phyloP scores from a whole-genome alignment of 2,329 filamentous ascomycete species.

The Trichoderma atrobrunneum region DNA sequence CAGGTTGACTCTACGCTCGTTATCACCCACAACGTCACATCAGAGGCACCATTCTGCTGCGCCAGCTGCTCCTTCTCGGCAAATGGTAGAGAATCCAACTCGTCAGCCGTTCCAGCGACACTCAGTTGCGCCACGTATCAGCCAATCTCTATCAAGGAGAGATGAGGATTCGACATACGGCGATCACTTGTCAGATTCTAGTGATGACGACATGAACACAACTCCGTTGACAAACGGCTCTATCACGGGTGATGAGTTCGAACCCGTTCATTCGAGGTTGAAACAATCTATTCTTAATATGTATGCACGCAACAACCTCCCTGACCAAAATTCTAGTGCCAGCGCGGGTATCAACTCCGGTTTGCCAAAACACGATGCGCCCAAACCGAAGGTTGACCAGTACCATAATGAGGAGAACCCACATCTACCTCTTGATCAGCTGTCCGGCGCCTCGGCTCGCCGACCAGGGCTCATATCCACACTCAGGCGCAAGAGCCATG shows the following conservation, averaged over 20 bases:
- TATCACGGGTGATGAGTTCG: slow-evolving; percentile 25
- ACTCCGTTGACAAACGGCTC: slow-evolving; percentile 14
- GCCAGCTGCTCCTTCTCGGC: slow-evolving; percentile 32
- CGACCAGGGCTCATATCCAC: slow-evolving; percentile 56
- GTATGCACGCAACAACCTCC: slow-evolving; percentile 31
- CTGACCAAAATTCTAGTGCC: slow-evolving; percentile 36
- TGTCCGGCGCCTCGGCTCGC: slow-evolving; percentile 31
- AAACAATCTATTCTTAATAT: slow-evolving; percentile 21
- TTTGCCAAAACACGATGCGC: background rate
- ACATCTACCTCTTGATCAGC: slow-evolving; percentile 45
- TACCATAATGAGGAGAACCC: slow-evolving; percentile 41
- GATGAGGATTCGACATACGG: slow-evolving; percentile 53
- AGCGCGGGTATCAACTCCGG: background rate
- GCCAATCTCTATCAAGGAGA: slow-evolving; percentile 39
- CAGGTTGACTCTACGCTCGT: slow-evolving; percentile 67
- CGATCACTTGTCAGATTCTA: slow-evolving; percentile 64
- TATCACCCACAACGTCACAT: slow-evolving; percentile 63
- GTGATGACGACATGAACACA: slow-evolving; percentile 50
- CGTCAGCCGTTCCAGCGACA: slow-evolving; percentile 46
- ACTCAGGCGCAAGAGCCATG: slow-evolving; percentile 60
- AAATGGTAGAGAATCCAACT: slow-evolving; percentile 34
- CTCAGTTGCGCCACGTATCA: slow-evolving; percentile 35
- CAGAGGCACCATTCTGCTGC: slow-evolving; percentile 45
- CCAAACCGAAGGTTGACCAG: background rate
- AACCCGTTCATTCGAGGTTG: slow-evolving; percentile 18